These are phyloP conservation scores for Darksidea phi DNA, from an alignment of 495 filamentous ascomycete species.

Conservation along the genomic window DNA sequence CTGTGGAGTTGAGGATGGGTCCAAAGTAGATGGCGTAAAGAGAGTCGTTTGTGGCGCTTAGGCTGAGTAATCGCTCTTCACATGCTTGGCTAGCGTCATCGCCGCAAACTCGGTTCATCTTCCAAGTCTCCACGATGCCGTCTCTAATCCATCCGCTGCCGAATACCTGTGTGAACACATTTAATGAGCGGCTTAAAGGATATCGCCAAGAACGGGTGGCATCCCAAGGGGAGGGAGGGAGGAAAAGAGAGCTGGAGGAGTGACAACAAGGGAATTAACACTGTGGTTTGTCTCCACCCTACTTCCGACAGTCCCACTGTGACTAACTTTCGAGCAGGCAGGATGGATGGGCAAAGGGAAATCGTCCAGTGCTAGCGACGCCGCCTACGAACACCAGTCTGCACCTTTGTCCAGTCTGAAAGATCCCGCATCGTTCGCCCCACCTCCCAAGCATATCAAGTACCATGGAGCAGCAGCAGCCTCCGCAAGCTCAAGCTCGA, in stretches of 20 bases:
- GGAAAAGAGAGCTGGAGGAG: conserved; percentile 36
- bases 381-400: conserved; percentile 53
- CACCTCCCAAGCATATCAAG: conserved; percentile 72
- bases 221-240: conserved; percentile 36
- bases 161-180: neutral
- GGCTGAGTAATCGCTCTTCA: too few species aligned
- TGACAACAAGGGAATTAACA: conserved; percentile 38
- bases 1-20: too few species aligned
- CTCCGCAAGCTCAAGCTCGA: conserved; percentile 44
- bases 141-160: neutral
- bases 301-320: neutral
- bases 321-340: conserved; percentile 33
- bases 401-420: conserved; percentile 72
- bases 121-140: neutral
- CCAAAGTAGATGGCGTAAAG: too few species aligned
- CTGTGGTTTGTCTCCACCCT: conserved; percentile 29
- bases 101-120: neutral
- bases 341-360: conserved; percentile 48
- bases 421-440: conserved; percentile 80
- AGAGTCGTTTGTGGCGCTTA: too few species aligned
- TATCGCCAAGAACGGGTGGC: conserved; percentile 39
- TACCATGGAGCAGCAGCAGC: conserved; percentile 53
- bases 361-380: conserved; percentile 42
- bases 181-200: conserved; percentile 25
- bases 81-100: too few species aligned